Base-by-base conservation (phyloP, 306 rosid genomes). In the Acacia confusa region DNA sequence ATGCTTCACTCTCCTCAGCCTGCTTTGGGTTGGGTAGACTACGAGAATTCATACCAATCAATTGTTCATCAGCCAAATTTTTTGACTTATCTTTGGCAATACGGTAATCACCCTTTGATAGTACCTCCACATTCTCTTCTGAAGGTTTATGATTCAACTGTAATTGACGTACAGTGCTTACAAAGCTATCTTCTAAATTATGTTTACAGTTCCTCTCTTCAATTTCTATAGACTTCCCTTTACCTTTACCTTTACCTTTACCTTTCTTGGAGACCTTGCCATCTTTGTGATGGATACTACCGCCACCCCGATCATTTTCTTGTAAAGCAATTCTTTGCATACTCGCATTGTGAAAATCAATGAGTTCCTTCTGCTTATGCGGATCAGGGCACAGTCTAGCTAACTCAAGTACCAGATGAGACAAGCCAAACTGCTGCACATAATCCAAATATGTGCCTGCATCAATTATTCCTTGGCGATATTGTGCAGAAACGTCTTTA, bases 351-450 rank as follows among this genome's bases (percentile, higher is more conserved):
- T 93, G 88, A 67, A 83, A 85, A 45, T 85, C 91, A 43, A 95
- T 66, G 28, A 95, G 97, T 87, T 95, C 97, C 88, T 70, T 88
- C 88, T 91, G 97, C 86, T 95, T 95, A 79, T 17, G 88, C 40
- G 85, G 1, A 80, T 95, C 97, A 9, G 99, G 99, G 73, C 95
- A 93, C 25, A 93, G 89, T 79, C 91, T 91, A 76, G 98, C 98
- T 85, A 95, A 79, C 67, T 95, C 98, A 69, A 71, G 89, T 77
- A 93, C 91, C 82, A 95, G 97, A 91, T 92, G 93, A 70, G 92
- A 84, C 92, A 95, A 78, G 79, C 97, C 96, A 85, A 90, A 93
- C 86, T 89, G 89, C 87, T 80, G 88, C 72, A 95, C 97, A 77
- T 24, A 92, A 76, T 88, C 92, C 89, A 95, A 78, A 83, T 95